Evolutionary conservation across 345 rosid species (phyloP), one percentile per base, ranked within the genome.

Genomic region (Bruguiera parviflora): DNA sequence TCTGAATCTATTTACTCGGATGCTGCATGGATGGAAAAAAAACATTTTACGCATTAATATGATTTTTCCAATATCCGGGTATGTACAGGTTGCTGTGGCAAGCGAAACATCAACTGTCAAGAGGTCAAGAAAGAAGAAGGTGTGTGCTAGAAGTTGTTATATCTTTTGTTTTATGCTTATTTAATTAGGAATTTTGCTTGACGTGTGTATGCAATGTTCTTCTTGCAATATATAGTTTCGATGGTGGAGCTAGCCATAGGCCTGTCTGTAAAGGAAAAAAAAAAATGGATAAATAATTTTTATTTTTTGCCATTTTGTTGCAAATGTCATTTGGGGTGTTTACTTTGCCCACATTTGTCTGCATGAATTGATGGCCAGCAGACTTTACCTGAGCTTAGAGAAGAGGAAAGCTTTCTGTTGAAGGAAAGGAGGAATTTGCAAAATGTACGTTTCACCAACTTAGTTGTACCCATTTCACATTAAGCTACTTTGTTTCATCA

Each of bases 61-160:
- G n/a, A 43, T 39, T 47, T 37, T 24, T 25, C 56, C 24, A 3
- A 19, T 31, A 22, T 49, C 16, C 2, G 7, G 3, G 28, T 29
- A 24, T 52, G 33, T 10, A 25, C 73, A 87, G 86, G 75, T 80
- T 70, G 71, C 66, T 61, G 75, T 75, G 39, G 63, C 79, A 0
- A 73, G 78, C 31, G 84, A 74, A 28, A 65, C 83, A 35, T 70
- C 82, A 24, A 49, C 83, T 6, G 35, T 75, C 70, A 89, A 83
- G 80, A 82, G 88, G 77, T 82, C 89, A 58, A 86, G 92, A 70
- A 87, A 82, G 89, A 90, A 83, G 66, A 88, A 86, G 91, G 93
- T 88, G 25, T 56, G 59, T 56, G 28, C 25, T 21, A 21, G 59
- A 56, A 24, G 28, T 56, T 56, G 37, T 33, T 33, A 2, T 43